These are phyloP conservation scores for Suhomyces chickasaworum DNA, from an alignment of 1,139 yeast genomes.

Conservation along the genomic window DNA sequence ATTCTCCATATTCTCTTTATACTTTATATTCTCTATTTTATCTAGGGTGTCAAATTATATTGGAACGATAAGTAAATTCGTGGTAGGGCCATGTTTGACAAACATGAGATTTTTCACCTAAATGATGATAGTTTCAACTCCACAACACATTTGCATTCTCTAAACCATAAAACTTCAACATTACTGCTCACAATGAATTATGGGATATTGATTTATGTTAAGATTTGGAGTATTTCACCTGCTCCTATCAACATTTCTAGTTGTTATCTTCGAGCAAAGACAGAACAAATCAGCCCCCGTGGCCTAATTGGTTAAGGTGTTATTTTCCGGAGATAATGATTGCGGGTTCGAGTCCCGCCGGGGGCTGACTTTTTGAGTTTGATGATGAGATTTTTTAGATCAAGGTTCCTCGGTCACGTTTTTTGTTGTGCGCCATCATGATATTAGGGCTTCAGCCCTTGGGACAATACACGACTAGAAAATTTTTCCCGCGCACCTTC, in stretches of 20 bases:
- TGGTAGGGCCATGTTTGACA: no score
- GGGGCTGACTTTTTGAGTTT: slow-evolving; percentile 40
- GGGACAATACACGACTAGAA: slow-evolving; percentile 17
- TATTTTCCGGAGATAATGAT: slow-evolving; percentile 56
- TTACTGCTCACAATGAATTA: no score
- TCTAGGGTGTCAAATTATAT: no score
- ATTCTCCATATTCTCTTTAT: no score
- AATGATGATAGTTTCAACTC: no score
- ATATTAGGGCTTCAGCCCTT: slow-evolving; percentile 28
- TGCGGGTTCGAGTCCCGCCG: slow-evolving; percentile 65
- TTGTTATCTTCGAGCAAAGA: background rate
- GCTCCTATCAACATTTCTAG: background rate
- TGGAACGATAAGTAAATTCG: no score
- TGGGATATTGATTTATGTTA: no score
- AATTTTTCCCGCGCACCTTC: slow-evolving; percentile 15
- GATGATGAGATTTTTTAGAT: background rate
- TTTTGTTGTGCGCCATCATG: background rate
- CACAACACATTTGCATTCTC: no score
- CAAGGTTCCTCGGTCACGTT: slow-evolving; percentile 1
- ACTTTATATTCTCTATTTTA: no score
- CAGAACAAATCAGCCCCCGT: slow-evolving; percentile 39
- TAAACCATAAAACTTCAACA: no score
- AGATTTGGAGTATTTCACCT: background rate
- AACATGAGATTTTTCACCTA: no score
- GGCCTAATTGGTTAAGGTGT: slow-evolving; percentile 62